These are phyloP conservation scores for Coprinellus micaceus DNA, from an alignment of 768 basidiomycete genomes.

Conservation along the genomic window DNA sequence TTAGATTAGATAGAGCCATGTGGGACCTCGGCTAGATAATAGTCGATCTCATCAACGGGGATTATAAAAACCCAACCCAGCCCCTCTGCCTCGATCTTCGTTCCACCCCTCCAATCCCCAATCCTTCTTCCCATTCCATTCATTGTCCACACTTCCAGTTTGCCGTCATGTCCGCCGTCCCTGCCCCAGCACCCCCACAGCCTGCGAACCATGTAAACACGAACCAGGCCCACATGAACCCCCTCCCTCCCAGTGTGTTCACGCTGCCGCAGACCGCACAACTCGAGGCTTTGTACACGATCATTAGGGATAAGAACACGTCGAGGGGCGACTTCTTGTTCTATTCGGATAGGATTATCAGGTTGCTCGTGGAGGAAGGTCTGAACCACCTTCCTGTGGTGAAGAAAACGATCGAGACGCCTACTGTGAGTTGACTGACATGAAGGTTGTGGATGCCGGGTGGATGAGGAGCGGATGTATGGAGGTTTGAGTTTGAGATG, in stretches of 20 bases:
- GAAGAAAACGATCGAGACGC: constrained; percentile 75
- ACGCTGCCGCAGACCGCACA: constrained; percentile 88
- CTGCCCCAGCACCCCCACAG: constrained; percentile 30
- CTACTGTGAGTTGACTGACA: constrained; percentile 54
- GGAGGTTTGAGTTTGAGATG: no score
- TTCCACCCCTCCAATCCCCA: no score
- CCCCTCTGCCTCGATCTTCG: no score
- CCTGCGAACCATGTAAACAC: constrained; percentile 30
- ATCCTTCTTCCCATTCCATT: no score
- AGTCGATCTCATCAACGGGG: no score
- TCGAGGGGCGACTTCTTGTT: constrained; percentile 93
- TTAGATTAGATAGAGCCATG: no score
- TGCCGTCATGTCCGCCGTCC: no score
- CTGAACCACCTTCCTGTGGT: constrained; percentile 79
- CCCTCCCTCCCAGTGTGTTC: constrained; percentile 78
- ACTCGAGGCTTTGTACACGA: constrained; percentile 92
- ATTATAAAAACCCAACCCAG: no score
- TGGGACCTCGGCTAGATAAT: no score
- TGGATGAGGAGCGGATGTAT: no score
- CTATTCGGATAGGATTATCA: constrained; percentile 90
- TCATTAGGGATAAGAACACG: constrained; percentile 87
- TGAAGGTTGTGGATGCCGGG: no score
- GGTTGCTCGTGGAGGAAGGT: constrained; percentile 77
- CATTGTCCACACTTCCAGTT: no score
- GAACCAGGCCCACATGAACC: constrained; percentile 35